A percentile compares a stretch with the other conserved stretches of the same genome.
Conservation (phyloP, 176 grass and related monocot species). For the Sorghum bicolor region DNA sequence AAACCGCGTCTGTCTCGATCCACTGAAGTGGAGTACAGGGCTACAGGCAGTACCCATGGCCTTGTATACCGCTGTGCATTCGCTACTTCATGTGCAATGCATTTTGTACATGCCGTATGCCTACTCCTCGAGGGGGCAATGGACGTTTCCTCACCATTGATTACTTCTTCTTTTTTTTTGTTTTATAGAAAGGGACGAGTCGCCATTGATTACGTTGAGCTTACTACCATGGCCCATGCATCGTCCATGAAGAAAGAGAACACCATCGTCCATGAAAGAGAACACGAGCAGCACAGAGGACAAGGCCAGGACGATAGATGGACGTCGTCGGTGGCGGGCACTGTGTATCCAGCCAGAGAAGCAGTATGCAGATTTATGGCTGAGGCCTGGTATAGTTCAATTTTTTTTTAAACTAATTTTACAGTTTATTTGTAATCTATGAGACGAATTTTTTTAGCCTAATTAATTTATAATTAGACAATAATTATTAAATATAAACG, state of each 20-base stretch:
- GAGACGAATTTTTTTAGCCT: too few relatives aligned
- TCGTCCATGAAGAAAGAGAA: too few relatives aligned
- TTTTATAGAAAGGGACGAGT: neutral
- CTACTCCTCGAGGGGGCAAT: neutral
- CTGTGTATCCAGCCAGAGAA: constrained; percentile 12
- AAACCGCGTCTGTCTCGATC: neutral
- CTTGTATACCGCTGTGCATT: neutral
- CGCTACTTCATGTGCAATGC: neutral
- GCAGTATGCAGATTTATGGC: neutral
- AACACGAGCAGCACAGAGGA: too few relatives aligned
- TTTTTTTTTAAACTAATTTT: too few relatives aligned
- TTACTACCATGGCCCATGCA: too few relatives aligned
- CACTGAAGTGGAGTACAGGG: neutral
- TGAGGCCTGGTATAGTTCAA: too few relatives aligned
- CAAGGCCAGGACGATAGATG: too few relatives aligned
- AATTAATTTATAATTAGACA: too few relatives aligned
- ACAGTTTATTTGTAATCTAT: too few relatives aligned
- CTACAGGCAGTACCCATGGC: neutral
- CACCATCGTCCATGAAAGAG: too few relatives aligned
- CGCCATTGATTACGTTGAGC: neutral
- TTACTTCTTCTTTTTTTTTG: neutral
- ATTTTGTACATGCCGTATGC: neutral
- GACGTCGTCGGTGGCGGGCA: constrained; percentile 19
- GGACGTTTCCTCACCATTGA: neutral
- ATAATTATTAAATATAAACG: too few relatives aligned